Evolutionary conservation across 768 basidiomycete species (phyloP).

Genomic region (Tulasnella sp.): DNA sequence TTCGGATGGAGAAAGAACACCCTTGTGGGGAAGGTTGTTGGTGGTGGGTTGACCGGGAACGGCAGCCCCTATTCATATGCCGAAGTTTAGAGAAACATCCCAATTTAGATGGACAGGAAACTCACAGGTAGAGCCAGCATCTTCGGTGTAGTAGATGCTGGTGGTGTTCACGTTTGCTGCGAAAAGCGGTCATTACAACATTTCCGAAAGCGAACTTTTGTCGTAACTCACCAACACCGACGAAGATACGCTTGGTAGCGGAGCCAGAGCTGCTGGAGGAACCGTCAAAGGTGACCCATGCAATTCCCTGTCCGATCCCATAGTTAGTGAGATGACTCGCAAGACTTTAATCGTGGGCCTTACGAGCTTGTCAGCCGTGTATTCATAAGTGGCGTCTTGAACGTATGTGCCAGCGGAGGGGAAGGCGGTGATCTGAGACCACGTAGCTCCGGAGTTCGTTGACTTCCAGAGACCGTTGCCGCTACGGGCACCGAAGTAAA

Average conservation of each 20-base stretch:
- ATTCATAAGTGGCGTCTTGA: slow-evolving; percentile 26
- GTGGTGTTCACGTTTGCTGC: slow-evolving; percentile 39
- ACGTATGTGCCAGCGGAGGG: slow-evolving; percentile 46
- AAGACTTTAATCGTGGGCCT: not conserved
- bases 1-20: slow-evolving; percentile 48
- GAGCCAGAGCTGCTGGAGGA: slow-evolving; percentile 31
- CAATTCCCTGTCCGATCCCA: slow-evolving; percentile 32
- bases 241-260: slow-evolving; percentile 53
- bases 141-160: slow-evolving; percentile 45
- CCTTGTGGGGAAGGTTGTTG: slow-evolving; percentile 52
- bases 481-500: slow-evolving; percentile 53
- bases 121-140: slow-evolving; percentile 48
- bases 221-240: slow-evolving; percentile 34
- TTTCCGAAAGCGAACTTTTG: not conserved
- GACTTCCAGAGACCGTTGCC: slow-evolving; percentile 61
- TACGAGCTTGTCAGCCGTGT: slow-evolving; percentile 1
- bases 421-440: slow-evolving; percentile 49
- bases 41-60: slow-evolving; percentile 43
- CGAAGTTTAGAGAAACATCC: not conserved
- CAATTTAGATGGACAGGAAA: not conserved
- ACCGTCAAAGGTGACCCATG: slow-evolving; percentile 53
- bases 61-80: slow-evolving; percentile 35
- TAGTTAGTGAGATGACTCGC: slow-evolving; percentile 23
- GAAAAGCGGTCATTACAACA: not conserved
- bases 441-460: slow-evolving; percentile 44